phyloP scores from a whole-genome alignment of 1,284 basidiomycete genomes.

The Microbotryum lychnidis-dioicae region DNA sequence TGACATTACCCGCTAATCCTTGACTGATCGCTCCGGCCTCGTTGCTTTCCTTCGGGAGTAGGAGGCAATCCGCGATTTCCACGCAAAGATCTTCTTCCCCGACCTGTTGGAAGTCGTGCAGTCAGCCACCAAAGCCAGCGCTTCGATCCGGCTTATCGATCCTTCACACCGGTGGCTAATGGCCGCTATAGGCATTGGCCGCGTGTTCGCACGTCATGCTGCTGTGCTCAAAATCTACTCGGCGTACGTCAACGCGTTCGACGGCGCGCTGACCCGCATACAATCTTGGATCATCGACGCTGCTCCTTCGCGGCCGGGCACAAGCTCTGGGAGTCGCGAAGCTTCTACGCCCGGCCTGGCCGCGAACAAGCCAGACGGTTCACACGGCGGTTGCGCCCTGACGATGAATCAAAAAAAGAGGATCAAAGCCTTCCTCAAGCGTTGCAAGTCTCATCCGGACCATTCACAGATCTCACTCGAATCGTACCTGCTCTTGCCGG shows the following conservation, averaged over 20 bases:
- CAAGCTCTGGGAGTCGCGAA: conserved; percentile 44
- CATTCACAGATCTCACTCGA: conserved; percentile 97
- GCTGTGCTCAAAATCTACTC: conserved; percentile 95
- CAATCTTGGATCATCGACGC: conserved; percentile 56
- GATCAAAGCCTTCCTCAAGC: conserved; percentile 73
- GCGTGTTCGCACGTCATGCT: conserved; percentile 79
- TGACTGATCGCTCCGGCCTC: conserved; percentile 22
- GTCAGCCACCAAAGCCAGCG: conserved; percentile 45
- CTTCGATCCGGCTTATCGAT: background rate
- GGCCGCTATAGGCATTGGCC: conserved; percentile 69
- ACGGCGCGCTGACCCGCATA: conserved; percentile 76
- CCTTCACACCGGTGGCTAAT: conserved; percentile 44
- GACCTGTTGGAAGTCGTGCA: conserved; percentile 67
- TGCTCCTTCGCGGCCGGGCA: conserved; percentile 5
- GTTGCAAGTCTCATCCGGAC: conserved; percentile 49
- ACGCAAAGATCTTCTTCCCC: conserved; percentile 83
- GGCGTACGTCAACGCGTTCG: conserved; percentile 92
- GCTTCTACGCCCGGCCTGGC: conserved; percentile 30
- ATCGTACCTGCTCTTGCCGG: conserved; percentile 85
- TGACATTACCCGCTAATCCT: conserved; percentile 31
- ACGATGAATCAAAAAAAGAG: conserved; percentile 66
- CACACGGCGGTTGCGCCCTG: conserved; percentile 13
- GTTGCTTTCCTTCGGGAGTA: background rate
- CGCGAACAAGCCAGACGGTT: conserved; percentile 3
- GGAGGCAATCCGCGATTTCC: conserved; percentile 84